Base-by-base conservation (phyloP, 495 filamentous ascomycete species). In the Lophiotrema nucula region DNA sequence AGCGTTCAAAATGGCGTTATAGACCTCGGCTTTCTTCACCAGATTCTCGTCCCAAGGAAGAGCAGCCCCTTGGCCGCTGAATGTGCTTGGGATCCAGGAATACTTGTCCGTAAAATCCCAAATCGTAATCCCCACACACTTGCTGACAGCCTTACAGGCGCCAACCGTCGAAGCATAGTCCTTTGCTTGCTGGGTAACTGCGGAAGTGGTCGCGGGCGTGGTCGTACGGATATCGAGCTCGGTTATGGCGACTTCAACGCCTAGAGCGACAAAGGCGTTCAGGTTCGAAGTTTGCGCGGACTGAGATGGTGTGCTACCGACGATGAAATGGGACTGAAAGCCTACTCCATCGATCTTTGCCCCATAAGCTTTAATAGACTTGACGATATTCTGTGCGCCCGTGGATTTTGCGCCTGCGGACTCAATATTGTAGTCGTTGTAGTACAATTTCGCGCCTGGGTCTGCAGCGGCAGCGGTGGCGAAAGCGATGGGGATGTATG, bases 391-490 rank as follows among this genome's bases (percentile, higher is more conserved):
- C 11, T 71, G 69, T 3, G 74, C 75, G 4, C 65, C 78, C 0
- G 72, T 73, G 28, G 75, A 69, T 66, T 85, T 81, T 42, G 71
- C 58, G 4, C 78, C 74, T 4, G 74, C 71, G 3, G 66, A 73
- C 67, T 87, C 85, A 64, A 85, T 81, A 72, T 82, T 86, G 73
- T 87, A 88, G 58, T 78, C 61, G 64, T 87, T 87, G 73, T 83
- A 84, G 64, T 85, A 87, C 18, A 87, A 76, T 72, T 87, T 86
- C 4, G 80, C 79, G 15, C 67, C 48, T 0, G 79, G 82, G 63
- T 86, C 83, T 3, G 73, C 76, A 12, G 74, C 73, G 18, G 77
- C 75, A 3, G 79, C 79, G 19, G 77, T 73, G 35, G 75, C 74
- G 70, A 86, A 79, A 2, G 76, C 76, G 47, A 79, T 75, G 12